Percentiles rank a stretch among this genome's conserved stretches.
Evolutionary conservation across 2,329 filamentous ascomycete genomes (phyloP).

Genomic region (Alternaria incomplexa): DNA sequence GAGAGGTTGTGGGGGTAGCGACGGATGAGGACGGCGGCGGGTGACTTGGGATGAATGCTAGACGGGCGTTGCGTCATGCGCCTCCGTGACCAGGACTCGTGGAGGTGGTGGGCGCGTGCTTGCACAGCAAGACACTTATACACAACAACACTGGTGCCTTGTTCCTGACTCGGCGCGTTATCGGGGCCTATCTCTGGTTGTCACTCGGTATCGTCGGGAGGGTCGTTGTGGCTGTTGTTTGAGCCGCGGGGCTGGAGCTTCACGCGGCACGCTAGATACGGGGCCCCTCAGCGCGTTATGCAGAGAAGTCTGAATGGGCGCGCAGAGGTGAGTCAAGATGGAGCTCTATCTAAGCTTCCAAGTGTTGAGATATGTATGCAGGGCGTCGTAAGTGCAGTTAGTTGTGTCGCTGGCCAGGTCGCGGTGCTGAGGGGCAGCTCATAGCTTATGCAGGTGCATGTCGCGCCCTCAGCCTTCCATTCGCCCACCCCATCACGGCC

Average conservation of each 20-base stretch:
- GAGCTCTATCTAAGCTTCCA: conserved; percentile 9
- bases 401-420: conserved; percentile 10
- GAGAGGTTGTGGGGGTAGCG: conserved; percentile 10
- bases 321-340: neutral
- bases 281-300: conserved; percentile 27
- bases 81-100: conserved; percentile 25
- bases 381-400: conserved; percentile 13
- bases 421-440: conserved; percentile 17
- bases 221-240: conserved; percentile 7
- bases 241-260: conserved; percentile 12
- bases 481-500: neutral
- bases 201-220: conserved; percentile 16
- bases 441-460: conserved; percentile 25
- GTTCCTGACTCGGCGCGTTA: conserved; percentile 20
- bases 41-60: conserved; percentile 20
- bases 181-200: conserved; percentile 10
- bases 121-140: conserved; percentile 10
- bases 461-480: conserved; percentile 3
- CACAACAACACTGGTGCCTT: conserved; percentile 14
- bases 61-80: conserved; percentile 38
- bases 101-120: conserved; percentile 26
- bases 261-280: conserved; percentile 15
- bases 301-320: neutral
- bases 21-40: conserved; percentile 25
- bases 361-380: conserved; percentile 26